phyloP scores from a whole-genome alignment of 495 filamentous ascomycete genomes.

The Lasiosphaeria ovina region DNA sequence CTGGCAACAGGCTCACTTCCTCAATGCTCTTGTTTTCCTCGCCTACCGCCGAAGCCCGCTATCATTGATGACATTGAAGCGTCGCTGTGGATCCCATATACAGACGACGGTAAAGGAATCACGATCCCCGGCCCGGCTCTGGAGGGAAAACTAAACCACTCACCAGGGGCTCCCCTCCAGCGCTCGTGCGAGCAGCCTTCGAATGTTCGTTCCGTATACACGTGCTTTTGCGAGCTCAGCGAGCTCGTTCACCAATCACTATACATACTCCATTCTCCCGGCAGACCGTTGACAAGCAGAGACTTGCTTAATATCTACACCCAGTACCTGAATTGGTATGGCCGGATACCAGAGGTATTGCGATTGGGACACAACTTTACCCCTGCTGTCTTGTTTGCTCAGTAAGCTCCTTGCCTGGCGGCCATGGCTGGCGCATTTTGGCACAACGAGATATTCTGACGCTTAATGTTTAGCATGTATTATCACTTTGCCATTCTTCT shows the following conservation, averaged over 20 bases:
- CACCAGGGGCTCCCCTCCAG: slow-evolving; percentile 44
- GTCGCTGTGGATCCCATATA: slow-evolving; percentile 57
- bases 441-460: slow-evolving; percentile 12
- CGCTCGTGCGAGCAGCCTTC: slow-evolving; percentile 51
- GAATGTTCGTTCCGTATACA: slow-evolving; percentile 57
- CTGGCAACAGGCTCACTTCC: slow-evolving; percentile 61
- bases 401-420: slow-evolving; percentile 49
- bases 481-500: slow-evolving; percentile 63
- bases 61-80: slow-evolving; percentile 55
- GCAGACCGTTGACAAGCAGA: slow-evolving; percentile 54
- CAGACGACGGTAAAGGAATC: slow-evolving; percentile 49
- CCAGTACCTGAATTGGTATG: slow-evolving; percentile 62
- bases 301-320: slow-evolving; percentile 56
- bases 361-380: slow-evolving; percentile 57
- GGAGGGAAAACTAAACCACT: slow-evolving; percentile 19
- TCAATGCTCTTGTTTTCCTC: slow-evolving; percentile 57
- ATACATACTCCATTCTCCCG: slow-evolving; percentile 62
- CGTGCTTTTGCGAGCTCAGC: slow-evolving; percentile 62
- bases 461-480: slow-evolving; percentile 51
- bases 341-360: slow-evolving; percentile 56
- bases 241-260: slow-evolving; percentile 65
- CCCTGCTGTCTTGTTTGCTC: slow-evolving; percentile 59
- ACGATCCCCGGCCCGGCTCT: slow-evolving; percentile 1
- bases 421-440: not conserved
- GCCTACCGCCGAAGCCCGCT: slow-evolving; percentile 55